Conservation (phyloP, 768 basidiomycete species). For the Exidia glandulosa region DNA sequence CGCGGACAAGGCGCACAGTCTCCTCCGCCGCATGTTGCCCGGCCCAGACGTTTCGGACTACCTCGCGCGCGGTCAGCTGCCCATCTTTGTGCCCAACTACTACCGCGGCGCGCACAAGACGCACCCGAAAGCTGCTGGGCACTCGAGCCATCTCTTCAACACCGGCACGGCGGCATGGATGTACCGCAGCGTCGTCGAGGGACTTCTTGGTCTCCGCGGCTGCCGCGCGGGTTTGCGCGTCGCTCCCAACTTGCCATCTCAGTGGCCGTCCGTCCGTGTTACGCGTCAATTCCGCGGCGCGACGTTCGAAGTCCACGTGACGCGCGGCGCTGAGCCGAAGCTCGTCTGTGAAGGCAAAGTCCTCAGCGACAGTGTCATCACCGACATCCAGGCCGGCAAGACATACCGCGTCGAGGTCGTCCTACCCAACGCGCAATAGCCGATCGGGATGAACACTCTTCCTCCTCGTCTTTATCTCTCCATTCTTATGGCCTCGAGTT, state of each 20-base stretch:
- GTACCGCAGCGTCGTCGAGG: neutral
- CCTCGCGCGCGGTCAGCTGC: neutral
- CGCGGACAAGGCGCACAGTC: neutral
- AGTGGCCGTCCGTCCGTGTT: neutral
- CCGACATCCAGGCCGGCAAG: neutral
- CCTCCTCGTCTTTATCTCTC: too few species aligned
- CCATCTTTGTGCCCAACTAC: neutral
- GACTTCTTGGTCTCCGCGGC: neutral
- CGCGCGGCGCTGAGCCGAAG: neutral
- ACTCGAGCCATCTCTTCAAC: neutral
- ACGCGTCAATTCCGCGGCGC: neutral
- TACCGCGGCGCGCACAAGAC: neutral
- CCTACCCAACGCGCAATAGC: neutral
- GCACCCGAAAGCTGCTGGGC: neutral
- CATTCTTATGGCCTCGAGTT: too few species aligned
- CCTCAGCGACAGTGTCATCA: neutral
- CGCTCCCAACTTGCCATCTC: neutral
- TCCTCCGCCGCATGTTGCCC: neutral
- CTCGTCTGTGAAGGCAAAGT: neutral
- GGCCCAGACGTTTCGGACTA: neutral
- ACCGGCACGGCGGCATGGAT: neutral
- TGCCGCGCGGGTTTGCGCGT: neutral
- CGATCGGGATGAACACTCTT: too few species aligned
- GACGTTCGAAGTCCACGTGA: neutral
- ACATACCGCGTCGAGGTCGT: neutral